Evolutionary conservation across 768 basidiomycete genomes (phyloP).

Genomic region (Boletus tylopilopsis): DNA sequence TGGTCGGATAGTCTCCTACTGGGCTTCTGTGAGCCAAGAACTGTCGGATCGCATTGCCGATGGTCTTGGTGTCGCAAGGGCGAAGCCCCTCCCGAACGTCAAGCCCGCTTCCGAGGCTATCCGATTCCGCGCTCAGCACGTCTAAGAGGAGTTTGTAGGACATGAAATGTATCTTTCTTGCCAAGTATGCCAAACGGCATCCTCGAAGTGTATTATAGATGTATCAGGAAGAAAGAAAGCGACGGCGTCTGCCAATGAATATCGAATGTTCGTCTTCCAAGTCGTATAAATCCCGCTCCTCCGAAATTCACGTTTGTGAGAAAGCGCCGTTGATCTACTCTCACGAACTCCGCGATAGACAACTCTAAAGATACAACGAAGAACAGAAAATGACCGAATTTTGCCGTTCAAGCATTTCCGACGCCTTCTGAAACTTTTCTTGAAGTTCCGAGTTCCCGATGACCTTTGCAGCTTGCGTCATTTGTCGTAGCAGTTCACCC

Average conservation of each 20-base stretch:
- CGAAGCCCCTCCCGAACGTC: conserved; percentile 52
- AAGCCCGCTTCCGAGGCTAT: conserved; percentile 58
- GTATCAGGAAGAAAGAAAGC: not conserved
- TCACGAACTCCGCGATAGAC: not conserved
- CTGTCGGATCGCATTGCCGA: conserved; percentile 77
- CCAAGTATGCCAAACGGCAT: no score
- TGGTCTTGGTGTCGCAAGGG: conserved; percentile 53
- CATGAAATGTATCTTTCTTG: not conserved
- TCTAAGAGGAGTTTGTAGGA: not conserved
- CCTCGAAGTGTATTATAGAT: conserved; percentile 5
- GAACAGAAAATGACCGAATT: conserved; percentile 94
- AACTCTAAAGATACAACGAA: conserved; percentile 67
- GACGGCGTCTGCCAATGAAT: not conserved
- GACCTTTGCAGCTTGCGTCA: conserved; percentile 92
- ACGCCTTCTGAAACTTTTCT: conserved; percentile 88
- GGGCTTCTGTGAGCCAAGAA: conserved; percentile 72
- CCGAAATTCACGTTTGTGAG: no score
- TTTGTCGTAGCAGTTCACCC: conserved; percentile 92
- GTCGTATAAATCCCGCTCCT: no score
- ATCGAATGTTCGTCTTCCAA: not conserved
- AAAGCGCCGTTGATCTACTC: no score
- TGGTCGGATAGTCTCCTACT: conserved; percentile 57
- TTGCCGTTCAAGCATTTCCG: conserved; percentile 90
- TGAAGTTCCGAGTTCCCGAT: conserved; percentile 94
- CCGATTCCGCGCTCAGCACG: conserved; percentile 39